Conservation (phyloP, 2,329 filamentous ascomycete genomes). For the Cladosporium sp. region DNA sequence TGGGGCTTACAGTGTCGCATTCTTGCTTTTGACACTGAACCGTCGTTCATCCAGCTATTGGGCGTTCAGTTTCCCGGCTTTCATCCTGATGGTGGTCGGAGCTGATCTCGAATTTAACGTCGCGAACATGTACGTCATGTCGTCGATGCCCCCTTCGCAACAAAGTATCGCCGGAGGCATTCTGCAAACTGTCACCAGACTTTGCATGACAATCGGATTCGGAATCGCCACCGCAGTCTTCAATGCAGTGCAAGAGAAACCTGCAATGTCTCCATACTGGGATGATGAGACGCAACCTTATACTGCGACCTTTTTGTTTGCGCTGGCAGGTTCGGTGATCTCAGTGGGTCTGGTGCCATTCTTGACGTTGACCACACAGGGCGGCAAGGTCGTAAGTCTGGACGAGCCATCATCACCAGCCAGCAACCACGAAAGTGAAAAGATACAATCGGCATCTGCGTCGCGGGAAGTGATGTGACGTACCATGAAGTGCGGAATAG, state of each 20-base stretch:
- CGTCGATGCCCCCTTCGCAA: conserved; percentile 57
- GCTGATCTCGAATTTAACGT: conserved; percentile 69
- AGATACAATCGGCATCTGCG: conserved; percentile 41
- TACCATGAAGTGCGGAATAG: too few species aligned
- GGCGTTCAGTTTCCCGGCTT: conserved; percentile 60
- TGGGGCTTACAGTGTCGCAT: conserved; percentile 40
- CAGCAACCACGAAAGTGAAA: not conserved
- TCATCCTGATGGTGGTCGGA: conserved; percentile 59
- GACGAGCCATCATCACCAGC: not conserved
- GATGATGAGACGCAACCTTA: conserved; percentile 47
- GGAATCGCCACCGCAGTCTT: conserved; percentile 61
- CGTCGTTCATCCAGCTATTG: conserved; percentile 56
- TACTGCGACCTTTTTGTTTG: conserved; percentile 50
- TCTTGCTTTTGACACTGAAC: conserved; percentile 57
- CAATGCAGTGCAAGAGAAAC: conserved; percentile 38
- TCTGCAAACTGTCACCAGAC: conserved; percentile 62
- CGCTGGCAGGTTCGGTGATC: conserved; percentile 40
- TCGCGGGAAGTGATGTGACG: not conserved
- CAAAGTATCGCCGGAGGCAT: conserved; percentile 65
- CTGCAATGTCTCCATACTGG: conserved; percentile 37
- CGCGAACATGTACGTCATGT: conserved; percentile 69
- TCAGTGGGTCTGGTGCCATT: conserved; percentile 50
- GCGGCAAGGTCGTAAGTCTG: conserved; percentile 28
- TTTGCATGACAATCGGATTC: conserved; percentile 57
- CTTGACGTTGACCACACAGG: conserved; percentile 52